These are phyloP conservation scores for Leccinum imitatum DNA, from an alignment of 768 basidiomycete species.

Conservation along the genomic window DNA sequence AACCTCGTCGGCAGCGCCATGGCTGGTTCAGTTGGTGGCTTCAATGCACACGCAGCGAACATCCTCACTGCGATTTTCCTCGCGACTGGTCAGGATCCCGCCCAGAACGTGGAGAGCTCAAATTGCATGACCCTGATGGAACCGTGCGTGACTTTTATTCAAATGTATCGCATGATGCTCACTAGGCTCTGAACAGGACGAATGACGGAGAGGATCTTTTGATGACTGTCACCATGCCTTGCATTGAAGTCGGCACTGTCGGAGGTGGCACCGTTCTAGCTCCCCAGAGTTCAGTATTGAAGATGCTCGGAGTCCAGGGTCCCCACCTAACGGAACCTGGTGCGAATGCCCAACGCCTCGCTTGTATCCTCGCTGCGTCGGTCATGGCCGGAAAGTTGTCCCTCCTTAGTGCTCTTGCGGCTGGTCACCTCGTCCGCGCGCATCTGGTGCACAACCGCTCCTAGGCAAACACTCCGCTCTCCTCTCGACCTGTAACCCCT, in stretches of 20 bases:
- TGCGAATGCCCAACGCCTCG: constrained; percentile 84
- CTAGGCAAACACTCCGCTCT: constrained; percentile 73
- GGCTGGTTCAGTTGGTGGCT: constrained; percentile 97
- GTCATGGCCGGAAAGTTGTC: constrained; percentile 99
- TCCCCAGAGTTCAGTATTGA: constrained; percentile 87
- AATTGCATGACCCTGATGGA: constrained; percentile 99
- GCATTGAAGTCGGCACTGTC: constrained; percentile 96
- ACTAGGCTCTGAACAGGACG: constrained; percentile 45
- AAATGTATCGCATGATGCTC: constrained; percentile 4
- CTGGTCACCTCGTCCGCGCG: constrained; percentile 91
- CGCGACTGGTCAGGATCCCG: constrained; percentile 97
- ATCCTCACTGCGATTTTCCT: constrained; percentile 94
- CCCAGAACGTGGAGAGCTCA: constrained; percentile 98
- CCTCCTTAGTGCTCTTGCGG: constrained; percentile 88
- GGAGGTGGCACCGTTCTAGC: constrained; percentile 93
- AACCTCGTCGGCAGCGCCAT: constrained; percentile 96
- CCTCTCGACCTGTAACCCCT: constrained; percentile 61
- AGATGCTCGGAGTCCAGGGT: constrained; percentile 91
- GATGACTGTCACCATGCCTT: constrained; percentile 97
- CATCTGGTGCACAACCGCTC: constrained; percentile 93
- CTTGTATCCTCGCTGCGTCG: constrained; percentile 83
- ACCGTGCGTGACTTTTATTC: constrained; percentile 56
- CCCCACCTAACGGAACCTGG: constrained; percentile 87
- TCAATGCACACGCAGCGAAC: constrained; percentile 98
- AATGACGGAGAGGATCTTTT: constrained; percentile 90